Evolutionary conservation across 2,329 filamentous ascomycete genomes (phyloP), one percentile per base, ranked within the genome.

Genomic region (Ophiostoma sp.): DNA sequence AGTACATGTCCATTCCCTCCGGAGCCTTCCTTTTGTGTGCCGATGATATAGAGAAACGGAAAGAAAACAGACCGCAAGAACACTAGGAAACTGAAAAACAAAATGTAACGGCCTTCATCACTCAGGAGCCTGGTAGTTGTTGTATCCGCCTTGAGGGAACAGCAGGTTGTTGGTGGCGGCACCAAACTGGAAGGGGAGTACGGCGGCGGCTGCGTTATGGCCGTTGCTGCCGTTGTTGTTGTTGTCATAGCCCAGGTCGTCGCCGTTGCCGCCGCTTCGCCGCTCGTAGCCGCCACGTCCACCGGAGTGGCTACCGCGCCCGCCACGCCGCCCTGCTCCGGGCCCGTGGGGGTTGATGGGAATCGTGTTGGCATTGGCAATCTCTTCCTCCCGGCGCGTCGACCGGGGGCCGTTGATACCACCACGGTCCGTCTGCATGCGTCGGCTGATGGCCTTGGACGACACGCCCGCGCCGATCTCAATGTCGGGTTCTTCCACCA

Each of bases 391-490:
- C 38, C 76, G 79, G 18, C 82, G 79, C n/a, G 83, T 85, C 1
- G 86, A 89, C 74, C 87, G 88, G 66, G 87, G 87, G 3, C 87
- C 87, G 74, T 87, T 85, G 73, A 82, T 82, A 47, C 87, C 87
- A 67, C 86, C 85, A 74, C 87, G 86, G 75, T 89, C 87, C 7
- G 87, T 89, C 77, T 88, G 85, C 85, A 89, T 89, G 47, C 87
- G 85, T 18, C 87, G 82, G 73, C 85, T 88, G 70, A 89, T 89
- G 52, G 87, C 92, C 82, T 99, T 99, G 60, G 93, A 97, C 18
- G 93, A 97, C 14, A 99, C 96, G 68, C 95, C 95, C 18, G 94
- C 93, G 67, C 95, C 95, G 69, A 99, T 99, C 79, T 99, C 95
- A 74, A 99, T 99, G 76, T 99, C 95, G 3, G 95, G 95, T 79